Percentiles rank a stretch among this genome's conserved stretches.
phyloP scores from a whole-genome alignment of 1,284 basidiomycete genomes.

The Lentinula novae-zelandiae region DNA sequence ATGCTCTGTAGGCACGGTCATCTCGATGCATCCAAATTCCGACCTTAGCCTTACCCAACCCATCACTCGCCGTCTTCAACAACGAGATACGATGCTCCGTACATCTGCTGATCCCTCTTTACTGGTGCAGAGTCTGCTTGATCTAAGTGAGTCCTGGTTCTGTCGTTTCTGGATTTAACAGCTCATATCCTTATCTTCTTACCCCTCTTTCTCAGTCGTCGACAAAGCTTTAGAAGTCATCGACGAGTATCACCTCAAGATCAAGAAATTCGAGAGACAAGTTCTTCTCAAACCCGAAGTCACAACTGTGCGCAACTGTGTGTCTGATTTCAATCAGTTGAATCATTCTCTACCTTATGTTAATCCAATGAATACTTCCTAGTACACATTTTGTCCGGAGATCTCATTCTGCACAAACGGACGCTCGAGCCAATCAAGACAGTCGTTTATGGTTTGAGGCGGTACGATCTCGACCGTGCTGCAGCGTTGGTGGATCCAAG shows the following conservation, averaged over 20 bases:
- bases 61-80: constrained; percentile 53
- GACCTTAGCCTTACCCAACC: constrained; percentile 49
- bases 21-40: constrained; percentile 50
- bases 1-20: constrained; percentile 45
- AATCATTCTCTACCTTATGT: neutral
- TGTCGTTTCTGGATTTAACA: neutral
- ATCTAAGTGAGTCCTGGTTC: constrained; percentile 42
- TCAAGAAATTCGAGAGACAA: constrained; percentile 56
- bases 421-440: constrained; percentile 66
- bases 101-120: constrained; percentile 60
- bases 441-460: constrained; percentile 60
- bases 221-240: constrained; percentile 64
- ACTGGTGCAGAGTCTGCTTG: constrained; percentile 59
- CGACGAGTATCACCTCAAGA: constrained; percentile 61
- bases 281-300: constrained; percentile 58
- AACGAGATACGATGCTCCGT: constrained; percentile 55
- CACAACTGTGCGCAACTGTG: constrained; percentile 55
- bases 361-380: neutral
- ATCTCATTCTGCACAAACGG: constrained; percentile 65
- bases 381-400: constrained; percentile 70
- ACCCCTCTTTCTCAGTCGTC: constrained; percentile 36
- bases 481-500: constrained; percentile 48
- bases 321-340: constrained; percentile 18
- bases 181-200: neutral
- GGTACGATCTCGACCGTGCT: constrained; percentile 62